phyloP scores from a whole-genome alignment of 306 rosid genomes.

The Quercus gilva region DNA sequence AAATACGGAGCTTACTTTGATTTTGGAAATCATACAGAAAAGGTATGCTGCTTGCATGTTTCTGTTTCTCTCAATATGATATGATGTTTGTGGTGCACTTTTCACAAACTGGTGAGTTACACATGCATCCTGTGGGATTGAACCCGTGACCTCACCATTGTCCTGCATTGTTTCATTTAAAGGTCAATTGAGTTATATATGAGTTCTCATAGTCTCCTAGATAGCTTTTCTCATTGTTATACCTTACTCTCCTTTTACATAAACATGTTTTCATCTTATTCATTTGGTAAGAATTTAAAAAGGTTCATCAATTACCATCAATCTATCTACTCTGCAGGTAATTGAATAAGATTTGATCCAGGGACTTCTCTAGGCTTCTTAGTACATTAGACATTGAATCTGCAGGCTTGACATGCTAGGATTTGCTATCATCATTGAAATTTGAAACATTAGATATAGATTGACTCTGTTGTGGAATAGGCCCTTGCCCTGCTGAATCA shows the following conservation, averaged over 20 bases:
- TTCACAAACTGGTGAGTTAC: not conserved
- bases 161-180: no score
- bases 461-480: not conserved
- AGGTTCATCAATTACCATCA: not conserved
- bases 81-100: not conserved
- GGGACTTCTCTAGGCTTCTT: not conserved
- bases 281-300: not conserved
- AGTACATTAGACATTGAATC: not conserved
- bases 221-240: no score
- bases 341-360: not conserved
- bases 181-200: no score
- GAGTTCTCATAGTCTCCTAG: no score
- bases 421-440: constrained; percentile 4
- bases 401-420: not conserved
- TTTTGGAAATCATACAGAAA: constrained; percentile 93
- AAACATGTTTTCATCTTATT: not conserved
- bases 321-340: not conserved
- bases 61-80: not conserved
- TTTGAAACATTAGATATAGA: not conserved
- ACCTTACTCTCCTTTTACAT: not conserved
- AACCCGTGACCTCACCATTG: no score
- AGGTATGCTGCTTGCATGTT: constrained; percentile 46
- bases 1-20: constrained; percentile 79
- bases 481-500: not conserved
- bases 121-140: no score